Conservation (phyloP, 1,139 yeast species). For the Suhomyces ambrosiae region DNA sequence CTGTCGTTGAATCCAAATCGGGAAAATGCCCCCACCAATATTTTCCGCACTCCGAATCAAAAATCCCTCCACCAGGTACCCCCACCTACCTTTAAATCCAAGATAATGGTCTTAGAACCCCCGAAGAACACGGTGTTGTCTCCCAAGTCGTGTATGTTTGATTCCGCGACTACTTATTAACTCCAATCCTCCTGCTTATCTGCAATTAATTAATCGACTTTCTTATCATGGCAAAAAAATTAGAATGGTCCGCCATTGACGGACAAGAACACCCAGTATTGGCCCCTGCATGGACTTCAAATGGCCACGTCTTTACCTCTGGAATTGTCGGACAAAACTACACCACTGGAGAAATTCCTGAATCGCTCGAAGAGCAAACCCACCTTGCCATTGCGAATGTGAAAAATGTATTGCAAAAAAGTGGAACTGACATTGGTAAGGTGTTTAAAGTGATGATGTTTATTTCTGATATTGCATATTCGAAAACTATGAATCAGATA, state of each 20-base stretch:
- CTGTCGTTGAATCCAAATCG: too few species aligned
- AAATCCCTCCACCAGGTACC: too few species aligned
- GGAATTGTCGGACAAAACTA: slow-evolving; percentile 39
- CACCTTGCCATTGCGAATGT: slow-evolving; percentile 47
- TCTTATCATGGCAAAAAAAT: slow-evolving; percentile 28
- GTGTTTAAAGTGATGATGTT: slow-evolving; percentile 56
- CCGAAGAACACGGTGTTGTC: too few species aligned
- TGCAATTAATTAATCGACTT: neutral
- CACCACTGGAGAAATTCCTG: slow-evolving; percentile 41
- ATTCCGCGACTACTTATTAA: neutral
- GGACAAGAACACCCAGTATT: slow-evolving; percentile 38
- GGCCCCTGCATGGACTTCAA: slow-evolving; percentile 51
- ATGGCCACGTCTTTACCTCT: slow-evolving; percentile 54
- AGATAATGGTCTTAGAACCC: too few species aligned
- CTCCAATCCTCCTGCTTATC: neutral
- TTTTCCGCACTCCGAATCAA: too few species aligned
- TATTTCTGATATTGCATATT: slow-evolving; percentile 48
- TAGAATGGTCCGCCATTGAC: slow-evolving; percentile 43
- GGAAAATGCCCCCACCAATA: too few species aligned
- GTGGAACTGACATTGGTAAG: slow-evolving; percentile 52
- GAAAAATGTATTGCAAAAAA: slow-evolving; percentile 44
- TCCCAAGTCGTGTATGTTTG: too few species aligned
- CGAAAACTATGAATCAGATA: slow-evolving; percentile 47
- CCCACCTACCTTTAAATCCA: too few species aligned
- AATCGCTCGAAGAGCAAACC: slow-evolving; percentile 47